These are phyloP conservation scores for Eucalyptus sp. DNA, from an alignment of 345 rosid genomes.

Conservation along the genomic window DNA sequence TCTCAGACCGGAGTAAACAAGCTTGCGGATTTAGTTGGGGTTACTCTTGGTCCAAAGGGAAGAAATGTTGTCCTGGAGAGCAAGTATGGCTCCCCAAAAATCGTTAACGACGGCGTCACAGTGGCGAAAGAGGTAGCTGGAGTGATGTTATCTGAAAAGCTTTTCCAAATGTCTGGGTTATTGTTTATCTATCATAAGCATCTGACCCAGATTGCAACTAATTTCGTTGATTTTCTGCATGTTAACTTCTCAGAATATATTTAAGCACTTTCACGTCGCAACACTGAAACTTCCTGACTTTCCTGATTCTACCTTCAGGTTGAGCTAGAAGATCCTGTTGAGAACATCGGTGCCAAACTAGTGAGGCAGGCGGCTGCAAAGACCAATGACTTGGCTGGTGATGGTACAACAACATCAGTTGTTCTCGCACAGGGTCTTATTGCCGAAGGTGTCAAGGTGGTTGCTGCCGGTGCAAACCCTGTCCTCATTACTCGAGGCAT, in stretches of 20 bases:
- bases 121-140: conserved; percentile 82
- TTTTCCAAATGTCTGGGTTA: neutral
- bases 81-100: conserved; percentile 97
- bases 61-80: conserved; percentile 97
- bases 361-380: conserved; percentile 98
- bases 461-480: conserved; percentile 98
- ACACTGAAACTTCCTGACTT: neutral
- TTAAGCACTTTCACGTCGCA: neutral
- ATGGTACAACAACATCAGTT: conserved; percentile 96
- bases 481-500: conserved; percentile 92
- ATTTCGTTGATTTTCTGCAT: neutral
- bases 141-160: neutral
- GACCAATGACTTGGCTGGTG: conserved; percentile 98
- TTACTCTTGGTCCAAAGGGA: conserved; percentile 94
- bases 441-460: conserved; percentile 98
- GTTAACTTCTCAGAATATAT: neutral
- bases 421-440: conserved; percentile 98
- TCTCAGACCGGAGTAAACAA: conserved; percentile 88
- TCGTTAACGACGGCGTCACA: conserved; percentile 96
- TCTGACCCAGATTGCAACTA: neutral
- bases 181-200: neutral
- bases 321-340: conserved; percentile 96
- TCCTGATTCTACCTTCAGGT: conserved; percentile 31
- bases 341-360: conserved; percentile 94
- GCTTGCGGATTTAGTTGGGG: conserved; percentile 97